Conservation (phyloP, 208 protist genomes). For the Wallacemonas sp. region DNA sequence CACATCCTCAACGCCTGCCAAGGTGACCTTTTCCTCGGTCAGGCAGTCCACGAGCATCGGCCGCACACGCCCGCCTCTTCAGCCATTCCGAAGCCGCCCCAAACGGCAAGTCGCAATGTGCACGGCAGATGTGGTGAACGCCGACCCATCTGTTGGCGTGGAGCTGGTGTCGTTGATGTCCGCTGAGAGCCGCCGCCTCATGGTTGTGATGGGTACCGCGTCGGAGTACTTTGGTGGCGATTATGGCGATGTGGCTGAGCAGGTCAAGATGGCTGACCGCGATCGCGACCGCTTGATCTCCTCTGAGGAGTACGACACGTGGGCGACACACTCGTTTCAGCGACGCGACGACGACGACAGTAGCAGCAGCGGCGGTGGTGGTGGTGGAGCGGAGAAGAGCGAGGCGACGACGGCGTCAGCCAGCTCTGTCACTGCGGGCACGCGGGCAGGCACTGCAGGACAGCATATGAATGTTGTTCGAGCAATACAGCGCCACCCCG, state of each 20-base stretch:
- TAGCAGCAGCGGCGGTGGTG: slow-evolving; percentile 10
- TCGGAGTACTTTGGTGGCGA: slow-evolving; percentile 81
- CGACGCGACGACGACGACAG: slow-evolving; percentile 15
- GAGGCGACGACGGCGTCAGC: too few relatives aligned
- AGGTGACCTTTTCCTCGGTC: slow-evolving; percentile 5
- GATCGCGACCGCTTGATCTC: slow-evolving; percentile 79
- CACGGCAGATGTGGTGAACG: slow-evolving; percentile 52
- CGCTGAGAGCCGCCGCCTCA: slow-evolving; percentile 67
- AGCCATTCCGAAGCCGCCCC: slow-evolving; percentile 44
- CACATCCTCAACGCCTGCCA: not conserved
- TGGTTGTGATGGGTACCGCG: slow-evolving; percentile 81
- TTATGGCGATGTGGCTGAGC: slow-evolving; percentile 55
- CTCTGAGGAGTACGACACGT: slow-evolving; percentile 68
- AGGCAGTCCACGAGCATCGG: not conserved
- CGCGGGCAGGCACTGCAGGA: not conserved
- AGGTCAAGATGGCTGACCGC: slow-evolving; percentile 73
- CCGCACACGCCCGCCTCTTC: not conserved
- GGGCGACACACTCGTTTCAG: slow-evolving; percentile 44
- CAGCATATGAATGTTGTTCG: slow-evolving; percentile 9
- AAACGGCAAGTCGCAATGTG: slow-evolving; percentile 52
- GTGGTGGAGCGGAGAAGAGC: too few relatives aligned
- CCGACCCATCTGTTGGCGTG: slow-evolving; percentile 40
- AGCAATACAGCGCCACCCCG: slow-evolving; percentile 5
- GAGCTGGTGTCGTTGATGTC: slow-evolving; percentile 56
- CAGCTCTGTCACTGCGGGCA: not conserved